These are phyloP conservation scores for Hanseniaspora hatyaiensis DNA, from an alignment of 805 yeast species.

Conservation along the genomic window DNA sequence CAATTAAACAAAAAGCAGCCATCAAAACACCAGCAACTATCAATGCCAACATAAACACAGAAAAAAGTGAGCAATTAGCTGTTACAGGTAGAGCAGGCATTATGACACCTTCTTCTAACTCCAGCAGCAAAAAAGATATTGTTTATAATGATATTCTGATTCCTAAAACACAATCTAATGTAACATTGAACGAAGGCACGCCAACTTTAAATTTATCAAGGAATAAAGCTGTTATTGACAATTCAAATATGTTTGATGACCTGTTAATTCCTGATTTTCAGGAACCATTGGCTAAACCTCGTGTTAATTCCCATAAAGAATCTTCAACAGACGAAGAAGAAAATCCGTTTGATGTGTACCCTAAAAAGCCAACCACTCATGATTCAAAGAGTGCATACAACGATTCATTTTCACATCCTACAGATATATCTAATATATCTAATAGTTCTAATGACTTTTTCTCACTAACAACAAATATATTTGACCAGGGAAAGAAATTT, in stretches of 20 bases:
- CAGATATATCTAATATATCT: neutral
- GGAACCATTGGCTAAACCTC: neutral
- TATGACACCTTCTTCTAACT: too few relatives aligned
- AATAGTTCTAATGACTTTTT: too few relatives aligned
- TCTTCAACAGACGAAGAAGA: neutral
- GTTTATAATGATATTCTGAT: neutral
- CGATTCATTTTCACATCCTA: neutral
- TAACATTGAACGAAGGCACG: too few relatives aligned
- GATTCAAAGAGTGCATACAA: neutral
- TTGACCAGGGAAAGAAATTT: conserved; percentile 6
- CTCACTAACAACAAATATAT: neutral
- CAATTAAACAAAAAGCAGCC: too few relatives aligned
- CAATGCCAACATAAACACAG: too few relatives aligned
- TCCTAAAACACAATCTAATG: neutral
- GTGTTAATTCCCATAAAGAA: neutral
- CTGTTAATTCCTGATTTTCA: neutral
- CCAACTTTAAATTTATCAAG: neutral
- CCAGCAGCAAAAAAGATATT: neutral
- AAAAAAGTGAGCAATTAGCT: too few relatives aligned
- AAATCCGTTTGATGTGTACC: neutral
- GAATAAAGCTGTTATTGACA: neutral
- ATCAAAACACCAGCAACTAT: too few relatives aligned
- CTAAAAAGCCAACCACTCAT: neutral
- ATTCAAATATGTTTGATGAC: neutral
- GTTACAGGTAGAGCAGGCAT: too few relatives aligned